Percentiles rank a stretch among this genome's conserved stretches.
Evolutionary conservation across 2,329 filamentous ascomycete species (phyloP).

Genomic region (Seiridium cupressi): DNA sequence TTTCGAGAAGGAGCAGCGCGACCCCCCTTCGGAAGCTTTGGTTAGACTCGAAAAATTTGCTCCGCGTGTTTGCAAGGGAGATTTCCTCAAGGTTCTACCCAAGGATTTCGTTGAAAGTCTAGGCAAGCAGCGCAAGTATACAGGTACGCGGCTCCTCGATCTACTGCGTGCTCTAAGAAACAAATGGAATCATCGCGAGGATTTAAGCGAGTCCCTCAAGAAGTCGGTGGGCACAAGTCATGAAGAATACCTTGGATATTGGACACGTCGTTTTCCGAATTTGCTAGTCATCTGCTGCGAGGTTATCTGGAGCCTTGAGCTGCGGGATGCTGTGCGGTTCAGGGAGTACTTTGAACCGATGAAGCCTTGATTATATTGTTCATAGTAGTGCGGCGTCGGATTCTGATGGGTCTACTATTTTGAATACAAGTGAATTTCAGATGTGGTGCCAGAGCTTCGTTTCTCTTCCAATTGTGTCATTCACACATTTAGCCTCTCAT

Average conservation of each 20-base stretch:
- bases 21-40: constrained; percentile 72
- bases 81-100: constrained; percentile 77
- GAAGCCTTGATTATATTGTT: constrained; percentile 18
- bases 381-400: neutral
- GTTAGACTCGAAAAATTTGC: constrained; percentile 55
- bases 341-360: constrained; percentile 59
- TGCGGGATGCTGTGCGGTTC: constrained; percentile 66
- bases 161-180: constrained; percentile 86
- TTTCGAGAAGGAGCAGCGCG: constrained; percentile 88
- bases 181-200: constrained; percentile 97
- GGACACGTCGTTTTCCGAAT: constrained; percentile 76
- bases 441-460: too few species aligned
- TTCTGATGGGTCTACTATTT: too few species aligned
- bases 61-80: constrained; percentile 55
- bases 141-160: constrained; percentile 78
- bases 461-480: too few species aligned
- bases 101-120: constrained; percentile 83
- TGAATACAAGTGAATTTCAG: too few species aligned
- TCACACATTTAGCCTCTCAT: too few species aligned
- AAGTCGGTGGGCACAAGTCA: constrained; percentile 68
- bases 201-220: constrained; percentile 81
- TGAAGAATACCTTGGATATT: constrained; percentile 80
- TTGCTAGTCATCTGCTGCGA: constrained; percentile 77
- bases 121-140: constrained; percentile 94
- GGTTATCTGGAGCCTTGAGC: constrained; percentile 64